Conservation (phyloP, 345 rosid species). For the Alliaria petiolata region DNA sequence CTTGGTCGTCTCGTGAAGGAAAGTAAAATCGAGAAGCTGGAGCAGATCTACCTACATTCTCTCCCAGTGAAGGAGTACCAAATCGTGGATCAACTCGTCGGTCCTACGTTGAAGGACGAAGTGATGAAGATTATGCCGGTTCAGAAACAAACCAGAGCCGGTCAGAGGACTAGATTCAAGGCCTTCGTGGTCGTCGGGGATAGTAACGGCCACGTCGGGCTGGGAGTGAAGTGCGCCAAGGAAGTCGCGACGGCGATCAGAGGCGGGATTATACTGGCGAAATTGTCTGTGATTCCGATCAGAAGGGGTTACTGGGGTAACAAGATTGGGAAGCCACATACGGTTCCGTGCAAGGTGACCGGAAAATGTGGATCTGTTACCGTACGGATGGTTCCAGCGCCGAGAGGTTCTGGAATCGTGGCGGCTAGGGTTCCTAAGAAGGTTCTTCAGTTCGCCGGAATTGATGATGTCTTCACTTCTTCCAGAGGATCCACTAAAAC, state of each 20-base stretch:
- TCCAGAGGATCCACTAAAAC: slow-evolving; percentile 70
- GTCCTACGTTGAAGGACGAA: slow-evolving; percentile 21
- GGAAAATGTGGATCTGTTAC: slow-evolving; percentile 74
- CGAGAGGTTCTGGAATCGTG: slow-evolving; percentile 71
- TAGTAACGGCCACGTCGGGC: slow-evolving; percentile 60
- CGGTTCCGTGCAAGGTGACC: slow-evolving; percentile 70
- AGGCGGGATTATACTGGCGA: slow-evolving; percentile 57
- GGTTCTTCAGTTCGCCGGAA: slow-evolving; percentile 72
- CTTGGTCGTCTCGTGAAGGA: slow-evolving; percentile 21
- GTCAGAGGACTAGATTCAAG: slow-evolving; percentile 73
- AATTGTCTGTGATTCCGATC: slow-evolving; percentile 64
- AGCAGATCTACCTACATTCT: slow-evolving; percentile 24
- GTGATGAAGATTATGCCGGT: slow-evolving; percentile 31
- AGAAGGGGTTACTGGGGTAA: slow-evolving; percentile 83
- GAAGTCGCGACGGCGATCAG: slow-evolving; percentile 75
- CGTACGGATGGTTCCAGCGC: slow-evolving; percentile 79
- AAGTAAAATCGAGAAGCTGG: neutral
- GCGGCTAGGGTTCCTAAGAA: slow-evolving; percentile 80
- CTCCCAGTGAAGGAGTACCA: slow-evolving; percentile 28
- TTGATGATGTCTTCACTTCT: slow-evolving; percentile 68
- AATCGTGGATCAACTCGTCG: slow-evolving; percentile 22
- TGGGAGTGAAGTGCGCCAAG: slow-evolving; percentile 70
- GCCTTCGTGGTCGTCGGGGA: slow-evolving; percentile 73
- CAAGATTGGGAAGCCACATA: slow-evolving; percentile 71
- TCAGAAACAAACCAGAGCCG: slow-evolving; percentile 55